phyloP scores from a whole-genome alignment of 352 stramenopile genomes.

The Saprolegnia parasitica region DNA sequence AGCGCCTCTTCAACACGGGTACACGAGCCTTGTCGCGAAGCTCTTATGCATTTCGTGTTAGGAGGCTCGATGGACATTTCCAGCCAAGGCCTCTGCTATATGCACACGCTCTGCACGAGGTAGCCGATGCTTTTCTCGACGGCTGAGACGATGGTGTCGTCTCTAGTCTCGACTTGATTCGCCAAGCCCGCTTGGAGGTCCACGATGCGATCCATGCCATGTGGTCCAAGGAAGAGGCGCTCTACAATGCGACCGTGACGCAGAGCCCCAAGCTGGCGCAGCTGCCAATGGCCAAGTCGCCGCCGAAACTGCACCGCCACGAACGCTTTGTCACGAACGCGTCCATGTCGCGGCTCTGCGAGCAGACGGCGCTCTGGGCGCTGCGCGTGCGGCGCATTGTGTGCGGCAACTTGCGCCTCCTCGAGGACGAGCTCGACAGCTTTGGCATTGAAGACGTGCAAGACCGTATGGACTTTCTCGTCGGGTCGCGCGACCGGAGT shows the following conservation, averaged over 20 bases:
- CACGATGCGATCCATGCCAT: slow-evolving; percentile 2
- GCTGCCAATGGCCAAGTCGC: slow-evolving; percentile 9
- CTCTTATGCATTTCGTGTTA: not conserved
- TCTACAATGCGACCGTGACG: slow-evolving; percentile 3
- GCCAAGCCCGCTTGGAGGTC: not conserved
- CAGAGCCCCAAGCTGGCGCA: not conserved
- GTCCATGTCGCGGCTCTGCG: slow-evolving; percentile 17
- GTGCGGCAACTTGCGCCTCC: slow-evolving; percentile 9
- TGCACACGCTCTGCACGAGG: slow-evolving; percentile 26
- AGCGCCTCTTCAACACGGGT: slow-evolving; percentile 26
- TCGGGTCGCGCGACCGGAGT: slow-evolving; percentile 3
- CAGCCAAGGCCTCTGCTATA: slow-evolving; percentile 23
- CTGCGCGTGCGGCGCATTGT: slow-evolving; percentile 17
- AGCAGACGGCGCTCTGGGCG: slow-evolving; percentile 22
- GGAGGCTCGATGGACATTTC: slow-evolving; percentile 24
- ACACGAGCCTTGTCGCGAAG: not conserved
- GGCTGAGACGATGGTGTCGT: not conserved
- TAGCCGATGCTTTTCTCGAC: not conserved
- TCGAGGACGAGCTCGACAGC: slow-evolving; percentile 25
- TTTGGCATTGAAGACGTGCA: slow-evolving; percentile 26
- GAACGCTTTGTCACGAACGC: slow-evolving; percentile 18
- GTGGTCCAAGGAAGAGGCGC: not conserved
- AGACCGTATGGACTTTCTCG: slow-evolving; percentile 25
- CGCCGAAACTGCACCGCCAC: slow-evolving; percentile 12
- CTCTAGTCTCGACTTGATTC: not conserved